Evolutionary conservation across 2,329 filamentous ascomycete species (phyloP).

Genomic region (Bimuria novae-zelandiae): DNA sequence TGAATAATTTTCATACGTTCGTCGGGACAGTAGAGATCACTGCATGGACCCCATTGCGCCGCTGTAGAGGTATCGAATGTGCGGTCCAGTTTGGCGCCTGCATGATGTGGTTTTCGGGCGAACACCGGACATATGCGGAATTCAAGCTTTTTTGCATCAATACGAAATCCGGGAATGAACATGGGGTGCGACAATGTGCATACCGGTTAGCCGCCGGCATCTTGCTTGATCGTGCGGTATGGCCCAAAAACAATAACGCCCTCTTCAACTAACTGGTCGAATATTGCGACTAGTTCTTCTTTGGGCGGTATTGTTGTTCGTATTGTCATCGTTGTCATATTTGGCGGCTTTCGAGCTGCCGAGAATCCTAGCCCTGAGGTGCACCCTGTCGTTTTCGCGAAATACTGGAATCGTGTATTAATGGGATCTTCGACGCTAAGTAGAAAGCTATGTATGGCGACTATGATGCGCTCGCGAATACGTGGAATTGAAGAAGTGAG

Average conservation of each 20-base stretch:
- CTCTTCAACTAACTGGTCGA: constrained; percentile 33
- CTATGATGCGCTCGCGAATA: too few species aligned
- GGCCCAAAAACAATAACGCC: constrained; percentile 31
- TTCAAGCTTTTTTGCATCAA: too few species aligned
- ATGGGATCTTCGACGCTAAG: too few species aligned
- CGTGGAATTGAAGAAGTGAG: not conserved
- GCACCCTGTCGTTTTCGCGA: too few species aligned
- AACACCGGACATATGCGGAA: constrained; percentile 40
- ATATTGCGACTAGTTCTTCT: constrained; percentile 18
- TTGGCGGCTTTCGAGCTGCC: too few species aligned
- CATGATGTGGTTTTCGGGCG: constrained; percentile 35
- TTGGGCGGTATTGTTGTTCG: not conserved
- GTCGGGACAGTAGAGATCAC: constrained; percentile 51
- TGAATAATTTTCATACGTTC: constrained; percentile 49
- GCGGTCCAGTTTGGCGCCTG: constrained; percentile 22
- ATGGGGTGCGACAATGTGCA: not conserved
- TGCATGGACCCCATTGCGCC: constrained; percentile 36
- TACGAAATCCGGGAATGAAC: too few species aligned
- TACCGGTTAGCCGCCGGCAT: constrained; percentile 22
- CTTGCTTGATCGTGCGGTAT: constrained; percentile 21
- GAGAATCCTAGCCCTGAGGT: too few species aligned
- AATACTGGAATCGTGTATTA: too few species aligned
- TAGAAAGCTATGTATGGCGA: too few species aligned
- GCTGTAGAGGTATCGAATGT: not conserved
- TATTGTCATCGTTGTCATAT: too few species aligned